Evolutionary conservation across 306 rosid species (phyloP), one percentile per base, ranked within the genome.

Genomic region (Quillaja saponaria): DNA sequence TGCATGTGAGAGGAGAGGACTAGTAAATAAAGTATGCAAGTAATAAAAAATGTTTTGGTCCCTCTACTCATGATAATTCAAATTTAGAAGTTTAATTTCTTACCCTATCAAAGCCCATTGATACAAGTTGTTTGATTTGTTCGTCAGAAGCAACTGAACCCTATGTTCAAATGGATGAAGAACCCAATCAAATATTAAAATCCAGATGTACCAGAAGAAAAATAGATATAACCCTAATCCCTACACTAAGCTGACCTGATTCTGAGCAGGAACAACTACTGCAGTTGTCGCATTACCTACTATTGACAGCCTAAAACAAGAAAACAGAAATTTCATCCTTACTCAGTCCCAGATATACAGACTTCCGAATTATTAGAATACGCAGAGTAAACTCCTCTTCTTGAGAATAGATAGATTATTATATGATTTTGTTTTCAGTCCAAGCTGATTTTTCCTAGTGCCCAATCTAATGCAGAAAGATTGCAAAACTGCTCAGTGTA

Each of bases 51-150:
- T 46, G 37, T 42, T 66, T n/a, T n/a, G n/a, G n/a, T n/a, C n/a
- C n/a, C n/a, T n/a, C n/a, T n/a, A n/a, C n/a, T n/a, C n/a, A n/a
- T n/a, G n/a, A n/a, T n/a, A n/a, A n/a, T n/a, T n/a, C n/a, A n/a
- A n/a, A n/a, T n/a, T n/a, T n/a, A n/a, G n/a, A n/a, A n/a, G n/a
- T n/a, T 41, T 21, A 55, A 31, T 44, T 47, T 25, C 40, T 72
- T 82, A 92, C 99, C 96, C 77, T 92, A 61, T 89, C 99, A 81
- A 92, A 92, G 53, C 99, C 99, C 99, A 92, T 92, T 16, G 94
- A 45, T 55, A 92, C 91, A 58, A 92, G 91, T 49, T 83, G 82
- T 42, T 78, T 84, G 60, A 86, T 80, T 73, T 83, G 82, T 72
- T 80, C 99, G 28, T 92, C 96, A 14, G 95, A 78, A 72, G 66